Evolutionary conservation across 2,329 filamentous ascomycete species (phyloP).

Genomic region (Sclerotinia borealis): DNA sequence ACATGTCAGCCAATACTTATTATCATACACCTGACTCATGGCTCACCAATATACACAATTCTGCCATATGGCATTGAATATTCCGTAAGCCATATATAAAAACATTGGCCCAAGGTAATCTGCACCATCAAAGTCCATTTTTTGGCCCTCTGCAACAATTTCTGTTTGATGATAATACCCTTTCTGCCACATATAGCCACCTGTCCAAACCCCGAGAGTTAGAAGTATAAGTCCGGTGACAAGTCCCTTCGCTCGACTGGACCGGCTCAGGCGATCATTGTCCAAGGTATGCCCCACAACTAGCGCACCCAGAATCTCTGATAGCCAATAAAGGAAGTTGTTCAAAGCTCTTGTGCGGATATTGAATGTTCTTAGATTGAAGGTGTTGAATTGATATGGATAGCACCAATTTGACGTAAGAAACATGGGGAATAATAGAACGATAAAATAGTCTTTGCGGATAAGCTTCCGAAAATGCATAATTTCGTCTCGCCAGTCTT

Average conservation of each 20-base stretch:
- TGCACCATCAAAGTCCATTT: slow-evolving; percentile 56
- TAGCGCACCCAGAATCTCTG: slow-evolving; percentile 69
- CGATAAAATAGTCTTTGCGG: slow-evolving; percentile 60
- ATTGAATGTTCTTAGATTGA: slow-evolving; percentile 66
- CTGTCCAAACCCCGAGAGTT: slow-evolving; percentile 74
- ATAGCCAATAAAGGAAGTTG: slow-evolving; percentile 66
- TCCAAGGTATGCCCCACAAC: slow-evolving; percentile 69
- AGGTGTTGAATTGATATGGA: slow-evolving; percentile 68
- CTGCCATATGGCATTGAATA: slow-evolving; percentile 84
- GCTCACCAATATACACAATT: slow-evolving; percentile 76
- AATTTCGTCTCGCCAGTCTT: slow-evolving; percentile 73
- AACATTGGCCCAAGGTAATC: slow-evolving; percentile 76
- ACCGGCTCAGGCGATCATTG: slow-evolving; percentile 49
- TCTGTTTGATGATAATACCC: slow-evolving; percentile 45
- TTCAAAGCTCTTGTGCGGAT: slow-evolving; percentile 68
- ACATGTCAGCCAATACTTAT: neutral
- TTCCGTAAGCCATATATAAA: slow-evolving; percentile 81
- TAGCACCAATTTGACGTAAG: slow-evolving; percentile 73
- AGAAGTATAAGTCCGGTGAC: slow-evolving; percentile 46
- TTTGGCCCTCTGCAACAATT: neutral
- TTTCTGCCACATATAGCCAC: slow-evolving; percentile 70
- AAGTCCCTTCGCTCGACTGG: slow-evolving; percentile 52
- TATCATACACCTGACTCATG: neutral
- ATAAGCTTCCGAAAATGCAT: slow-evolving; percentile 67
- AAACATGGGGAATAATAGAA: slow-evolving; percentile 74